phyloP scores from a whole-genome alignment of 2,329 filamentous ascomycete species.

The Penicillium sp. region DNA sequence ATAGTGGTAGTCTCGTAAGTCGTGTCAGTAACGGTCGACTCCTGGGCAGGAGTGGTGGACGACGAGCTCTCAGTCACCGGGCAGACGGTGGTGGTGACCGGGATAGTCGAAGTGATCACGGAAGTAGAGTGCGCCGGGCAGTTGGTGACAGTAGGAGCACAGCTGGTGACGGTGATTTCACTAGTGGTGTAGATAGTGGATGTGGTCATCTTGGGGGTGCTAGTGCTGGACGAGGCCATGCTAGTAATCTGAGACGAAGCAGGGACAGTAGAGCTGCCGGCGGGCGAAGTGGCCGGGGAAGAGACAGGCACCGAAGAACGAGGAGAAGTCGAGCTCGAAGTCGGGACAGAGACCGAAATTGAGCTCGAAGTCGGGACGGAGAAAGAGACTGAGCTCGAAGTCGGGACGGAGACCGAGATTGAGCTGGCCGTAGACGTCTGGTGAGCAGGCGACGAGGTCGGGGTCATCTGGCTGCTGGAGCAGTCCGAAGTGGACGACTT shows the following conservation, averaged over 20 bases:
- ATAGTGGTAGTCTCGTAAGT: constrained; percentile 17
- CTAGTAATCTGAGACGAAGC: constrained; percentile 14
- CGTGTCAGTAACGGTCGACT: constrained; percentile 11
- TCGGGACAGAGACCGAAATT: neutral
- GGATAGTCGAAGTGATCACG: constrained; percentile 54
- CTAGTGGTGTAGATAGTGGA: constrained; percentile 41
- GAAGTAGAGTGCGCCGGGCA: constrained; percentile 54
- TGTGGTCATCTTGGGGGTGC: constrained; percentile 28
- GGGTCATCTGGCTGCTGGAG: neutral
- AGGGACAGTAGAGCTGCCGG: neutral
- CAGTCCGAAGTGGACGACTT: neutral
- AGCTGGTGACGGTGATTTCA: constrained; percentile 41
- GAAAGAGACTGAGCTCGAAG: neutral
- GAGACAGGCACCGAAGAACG: neutral
- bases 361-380: neutral
- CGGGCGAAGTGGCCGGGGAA: neutral
- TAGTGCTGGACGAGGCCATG: constrained; percentile 13
- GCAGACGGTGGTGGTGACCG: constrained; percentile 52
- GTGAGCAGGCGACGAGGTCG: neutral
- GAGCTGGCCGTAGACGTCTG: neutral
- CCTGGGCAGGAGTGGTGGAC: constrained; percentile 15
- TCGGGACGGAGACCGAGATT: neutral
- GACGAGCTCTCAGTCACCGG: constrained; percentile 32
- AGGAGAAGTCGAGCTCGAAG: too few relatives aligned
- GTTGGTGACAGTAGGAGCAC: constrained; percentile 42